Evolutionary conservation across 345 rosid species (phyloP).

Genomic region (Citrus cavaleriei): DNA sequence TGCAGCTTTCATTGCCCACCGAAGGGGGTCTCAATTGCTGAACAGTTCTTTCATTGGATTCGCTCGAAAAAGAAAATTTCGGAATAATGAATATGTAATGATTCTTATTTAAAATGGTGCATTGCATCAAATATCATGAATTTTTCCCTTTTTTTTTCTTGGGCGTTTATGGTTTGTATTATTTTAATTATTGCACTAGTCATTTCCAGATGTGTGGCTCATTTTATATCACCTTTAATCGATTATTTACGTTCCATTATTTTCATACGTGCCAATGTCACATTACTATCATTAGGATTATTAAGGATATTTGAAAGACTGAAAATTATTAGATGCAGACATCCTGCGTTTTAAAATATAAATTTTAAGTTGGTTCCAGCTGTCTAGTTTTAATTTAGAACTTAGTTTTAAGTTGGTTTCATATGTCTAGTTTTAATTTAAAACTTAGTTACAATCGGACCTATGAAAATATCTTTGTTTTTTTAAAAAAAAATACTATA

Average conservation of each 20-base stretch:
- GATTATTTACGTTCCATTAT: neutral
- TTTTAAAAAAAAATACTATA: too few species aligned
- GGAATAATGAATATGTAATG: neutral
- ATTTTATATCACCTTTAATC: neutral
- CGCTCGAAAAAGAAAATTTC: neutral
- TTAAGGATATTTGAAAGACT: neutral
- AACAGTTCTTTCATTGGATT: slow-evolving; percentile 16
- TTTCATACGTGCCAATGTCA: neutral
- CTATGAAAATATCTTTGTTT: too few species aligned
- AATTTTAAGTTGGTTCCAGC: too few species aligned
- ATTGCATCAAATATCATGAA: neutral
- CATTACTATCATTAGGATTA: neutral
- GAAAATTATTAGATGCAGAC: too few species aligned
- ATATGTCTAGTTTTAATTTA: too few species aligned
- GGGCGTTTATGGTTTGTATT: slow-evolving; percentile 2
- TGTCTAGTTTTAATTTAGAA: too few species aligned
- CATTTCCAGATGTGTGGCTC: neutral
- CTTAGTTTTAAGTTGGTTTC: too few species aligned
- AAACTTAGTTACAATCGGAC: too few species aligned
- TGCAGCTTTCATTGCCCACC: slow-evolving; percentile 2
- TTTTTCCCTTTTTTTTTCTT: neutral
- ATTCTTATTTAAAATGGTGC: neutral
- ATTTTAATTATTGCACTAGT: neutral
- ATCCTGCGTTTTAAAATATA: too few species aligned
- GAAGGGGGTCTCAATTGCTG: neutral